phyloP scores from a whole-genome alignment of 257 asterid genomes.

The Verbascum thapsus region DNA sequence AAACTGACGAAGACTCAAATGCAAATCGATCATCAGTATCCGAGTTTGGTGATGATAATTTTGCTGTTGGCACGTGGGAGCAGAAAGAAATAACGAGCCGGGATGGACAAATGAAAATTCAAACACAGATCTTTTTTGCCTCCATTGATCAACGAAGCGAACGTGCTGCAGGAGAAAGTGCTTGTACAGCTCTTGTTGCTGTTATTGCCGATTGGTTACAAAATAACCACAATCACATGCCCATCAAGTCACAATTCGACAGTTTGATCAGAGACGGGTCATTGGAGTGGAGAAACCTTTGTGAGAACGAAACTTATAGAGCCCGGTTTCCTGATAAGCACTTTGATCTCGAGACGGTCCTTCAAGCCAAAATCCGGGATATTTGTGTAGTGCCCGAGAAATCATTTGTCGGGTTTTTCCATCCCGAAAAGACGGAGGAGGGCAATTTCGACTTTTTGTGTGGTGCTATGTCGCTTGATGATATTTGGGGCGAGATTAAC shows the following conservation, averaged over 20 bases:
- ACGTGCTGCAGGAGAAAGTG: slow-evolving; percentile 93
- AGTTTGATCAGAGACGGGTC: slow-evolving; percentile 87
- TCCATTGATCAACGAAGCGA: slow-evolving; percentile 96
- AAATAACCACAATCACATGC: slow-evolving; percentile 65
- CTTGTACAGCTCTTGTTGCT: slow-evolving; percentile 94
- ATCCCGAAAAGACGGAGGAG: slow-evolving; percentile 67
- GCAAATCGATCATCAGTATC: slow-evolving; percentile 67
- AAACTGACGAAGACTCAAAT: slow-evolving; percentile 66
- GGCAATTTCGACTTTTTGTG: slow-evolving; percentile 76
- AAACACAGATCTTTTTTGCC: slow-evolving; percentile 80
- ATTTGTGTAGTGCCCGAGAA: slow-evolving; percentile 66
- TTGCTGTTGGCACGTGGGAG: slow-evolving; percentile 92
- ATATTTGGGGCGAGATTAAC: slow-evolving; percentile 86
- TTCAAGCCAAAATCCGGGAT: slow-evolving; percentile 67
- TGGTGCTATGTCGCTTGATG: slow-evolving; percentile 94
- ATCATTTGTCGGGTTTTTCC: slow-evolving; percentile 89
- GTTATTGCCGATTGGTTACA: slow-evolving; percentile 95
- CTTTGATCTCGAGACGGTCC: slow-evolving; percentile 91
- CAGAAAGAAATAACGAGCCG: slow-evolving; percentile 77
- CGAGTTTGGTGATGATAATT: slow-evolving; percentile 89
- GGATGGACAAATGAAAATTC: slow-evolving; percentile 78
- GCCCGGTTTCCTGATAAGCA: slow-evolving; percentile 86
- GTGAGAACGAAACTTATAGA: slow-evolving; percentile 61
- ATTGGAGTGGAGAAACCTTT: slow-evolving; percentile 89
- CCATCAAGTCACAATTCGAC: slow-evolving; percentile 87